Evolutionary conservation across 2,329 filamentous ascomycete genomes (phyloP).

Genomic region (Aspergillus fijiensis): DNA sequence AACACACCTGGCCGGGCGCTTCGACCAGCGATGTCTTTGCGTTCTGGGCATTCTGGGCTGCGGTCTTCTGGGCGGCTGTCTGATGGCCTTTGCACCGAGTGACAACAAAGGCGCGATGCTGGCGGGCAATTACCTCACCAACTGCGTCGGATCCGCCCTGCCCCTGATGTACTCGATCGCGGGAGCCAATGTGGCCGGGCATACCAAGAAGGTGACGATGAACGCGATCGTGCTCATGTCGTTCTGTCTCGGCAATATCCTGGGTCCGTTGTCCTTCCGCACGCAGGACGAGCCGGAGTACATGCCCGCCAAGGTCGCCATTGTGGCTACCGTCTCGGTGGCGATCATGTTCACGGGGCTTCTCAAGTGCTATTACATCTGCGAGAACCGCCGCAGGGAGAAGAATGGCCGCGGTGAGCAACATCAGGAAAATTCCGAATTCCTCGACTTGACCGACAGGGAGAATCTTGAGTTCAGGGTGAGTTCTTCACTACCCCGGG

Average conservation of each 20-base stretch:
- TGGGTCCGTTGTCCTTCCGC: conserved; percentile 48
- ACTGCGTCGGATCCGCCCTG: conserved; percentile 40
- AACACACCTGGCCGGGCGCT: conserved; percentile 39
- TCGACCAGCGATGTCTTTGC: conserved; percentile 40
- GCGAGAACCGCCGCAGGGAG: conserved; percentile 33
- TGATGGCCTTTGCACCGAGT: conserved; percentile 40
- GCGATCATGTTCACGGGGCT: conserved; percentile 28
- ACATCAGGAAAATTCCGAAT: conserved; percentile 27
- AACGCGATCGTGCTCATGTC: conserved; percentile 48
- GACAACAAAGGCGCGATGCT: conserved; percentile 41
- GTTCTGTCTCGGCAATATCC: conserved; percentile 47
- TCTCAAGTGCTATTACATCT: conserved; percentile 28
- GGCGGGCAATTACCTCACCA: conserved; percentile 44
- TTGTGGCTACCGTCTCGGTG: conserved; percentile 34
- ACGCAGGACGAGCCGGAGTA: conserved; percentile 45
- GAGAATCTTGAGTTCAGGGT: conserved; percentile 31
- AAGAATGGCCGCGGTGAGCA: conserved; percentile 18
- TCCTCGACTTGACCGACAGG: conserved; percentile 35
- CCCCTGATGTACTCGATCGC: conserved; percentile 44
- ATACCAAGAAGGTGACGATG: conserved; percentile 53
- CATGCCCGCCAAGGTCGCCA: conserved; percentile 40
- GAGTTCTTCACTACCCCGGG: not conserved
- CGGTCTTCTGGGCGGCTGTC: conserved; percentile 44
- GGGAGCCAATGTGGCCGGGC: conserved; percentile 48
- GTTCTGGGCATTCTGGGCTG: conserved; percentile 42